Base-by-base conservation (phyloP, 2,329 filamentous ascomycete genomes). In the Cyphellophora europaea region DNA sequence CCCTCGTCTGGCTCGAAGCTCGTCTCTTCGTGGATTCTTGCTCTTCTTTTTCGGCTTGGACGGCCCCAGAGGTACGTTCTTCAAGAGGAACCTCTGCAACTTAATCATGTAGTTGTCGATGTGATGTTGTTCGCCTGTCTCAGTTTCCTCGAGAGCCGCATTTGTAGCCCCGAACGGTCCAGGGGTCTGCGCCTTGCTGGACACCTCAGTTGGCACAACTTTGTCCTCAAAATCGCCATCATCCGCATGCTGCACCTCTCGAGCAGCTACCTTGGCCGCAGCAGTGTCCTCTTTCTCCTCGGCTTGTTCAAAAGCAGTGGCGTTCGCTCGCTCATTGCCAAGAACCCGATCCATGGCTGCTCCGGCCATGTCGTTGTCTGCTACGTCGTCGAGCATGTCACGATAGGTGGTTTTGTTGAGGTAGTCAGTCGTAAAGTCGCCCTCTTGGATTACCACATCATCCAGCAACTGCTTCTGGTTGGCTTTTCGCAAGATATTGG, bases 391-490 rank as follows among this genome's bases (percentile, higher is more conserved):
- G 16, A 85, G 66, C 33, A 83, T 78, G 41, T 85, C 82, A 23
- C 74, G 70, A 33, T 81, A 78, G 2, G 72, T 65, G 28, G 83
- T 67, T 49, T 81, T 86, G 50, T 87, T 87, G 61, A 94, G 89
- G 56, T 94, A 88, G 52, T 98, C 91, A 0, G 91, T 98, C 0
- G 89, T 98, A 57, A 98, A 98, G 47, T 89, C 87, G 43, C 91
- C 91, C 56, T 96, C 91, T 54, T 98, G 93, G 48, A 98, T 98
- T 37, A 98, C 88, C 5, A 98, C 86, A 45, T 98, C 91, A 51
- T 98, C 91, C 0, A 98, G 72, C 75, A 98, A 87, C 50, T 93
- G 84, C 65, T 98, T 98, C 59, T 98, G 91, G 35, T 91, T 93
- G 10, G 87, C 87, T 54, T 96, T 96, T 44, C 89, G 84, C 25